A percentile compares a stretch with the other conserved stretches of the same genome.
Evolutionary conservation across 1,139 yeast species (phyloP).

Genomic region (Suhomyces chickasaworum): DNA sequence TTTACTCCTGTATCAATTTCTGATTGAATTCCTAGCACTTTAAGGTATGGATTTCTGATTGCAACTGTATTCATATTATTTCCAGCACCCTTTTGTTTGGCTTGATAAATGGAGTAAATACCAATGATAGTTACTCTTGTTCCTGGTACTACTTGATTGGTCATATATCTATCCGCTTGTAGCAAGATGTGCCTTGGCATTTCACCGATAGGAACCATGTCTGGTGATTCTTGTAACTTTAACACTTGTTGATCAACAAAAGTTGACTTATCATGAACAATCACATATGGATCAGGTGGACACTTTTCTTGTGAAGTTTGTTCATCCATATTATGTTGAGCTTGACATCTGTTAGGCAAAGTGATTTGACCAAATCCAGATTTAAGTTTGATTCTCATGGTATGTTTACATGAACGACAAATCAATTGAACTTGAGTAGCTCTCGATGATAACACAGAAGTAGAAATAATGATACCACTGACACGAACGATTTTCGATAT

Average conservation of each 20-base stretch:
- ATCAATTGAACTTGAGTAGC: conserved; percentile 83
- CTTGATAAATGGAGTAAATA: conserved; percentile 84
- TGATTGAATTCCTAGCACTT: conserved; percentile 82
- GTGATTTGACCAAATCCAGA: conserved; percentile 80
- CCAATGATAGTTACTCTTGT: conserved; percentile 91
- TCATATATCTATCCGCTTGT: conserved; percentile 85
- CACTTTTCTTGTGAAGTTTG: conserved; percentile 62
- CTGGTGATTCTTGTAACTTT: conserved; percentile 94
- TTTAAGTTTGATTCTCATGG: conserved; percentile 63
- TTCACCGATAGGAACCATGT: conserved; percentile 98
- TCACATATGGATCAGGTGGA: conserved; percentile 89
- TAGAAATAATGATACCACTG: conserved; percentile 90
- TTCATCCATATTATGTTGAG: conserved; percentile 53
- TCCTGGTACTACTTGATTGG: conserved; percentile 93
- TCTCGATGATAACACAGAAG: conserved; percentile 85
- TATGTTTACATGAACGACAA: conserved; percentile 87
- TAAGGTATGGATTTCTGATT: conserved; percentile 87
- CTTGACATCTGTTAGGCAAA: conserved; percentile 76
- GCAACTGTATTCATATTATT: conserved; percentile 65
- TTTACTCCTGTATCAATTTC: conserved; percentile 74
- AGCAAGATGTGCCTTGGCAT: conserved; percentile 93
- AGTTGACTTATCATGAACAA: conserved; percentile 88
- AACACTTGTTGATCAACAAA: conserved; percentile 94
- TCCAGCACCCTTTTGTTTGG: conserved; percentile 55
- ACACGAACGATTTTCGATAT: conserved; percentile 88